Evolutionary conservation across 345 rosid genomes (phyloP).

Genomic region (Citrus trifoliata): DNA sequence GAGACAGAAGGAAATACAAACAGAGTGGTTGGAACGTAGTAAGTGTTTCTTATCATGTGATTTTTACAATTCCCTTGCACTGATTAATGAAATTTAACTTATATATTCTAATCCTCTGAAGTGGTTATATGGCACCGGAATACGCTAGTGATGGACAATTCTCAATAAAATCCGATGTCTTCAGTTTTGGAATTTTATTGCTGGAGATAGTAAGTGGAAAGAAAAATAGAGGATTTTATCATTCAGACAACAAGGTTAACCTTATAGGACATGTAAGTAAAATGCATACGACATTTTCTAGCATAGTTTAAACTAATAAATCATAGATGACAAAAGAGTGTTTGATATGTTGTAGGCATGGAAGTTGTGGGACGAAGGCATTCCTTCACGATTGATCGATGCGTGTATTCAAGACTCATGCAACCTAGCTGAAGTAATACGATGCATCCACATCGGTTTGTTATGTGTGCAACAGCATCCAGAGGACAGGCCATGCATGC

Average conservation of each 20-base stretch:
- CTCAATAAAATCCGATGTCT: constrained; percentile 41
- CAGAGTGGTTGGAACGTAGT: constrained; percentile 35
- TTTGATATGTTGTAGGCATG: constrained; percentile 31
- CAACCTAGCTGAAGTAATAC: constrained; percentile 13
- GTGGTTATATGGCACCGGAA: constrained; percentile 43
- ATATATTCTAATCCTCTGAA: constrained; percentile 2
- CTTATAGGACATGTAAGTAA: constrained; percentile 33
- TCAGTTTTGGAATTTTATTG: constrained; percentile 38
- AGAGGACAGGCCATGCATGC: constrained; percentile 44
- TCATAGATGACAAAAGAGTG: neutral
- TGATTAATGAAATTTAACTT: neutral
- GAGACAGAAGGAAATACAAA: constrained; percentile 29
- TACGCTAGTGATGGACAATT: constrained; percentile 38
- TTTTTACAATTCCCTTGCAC: neutral
- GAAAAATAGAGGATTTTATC: constrained; percentile 31
- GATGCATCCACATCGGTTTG: constrained; percentile 43
- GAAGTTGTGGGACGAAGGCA: constrained; percentile 35
- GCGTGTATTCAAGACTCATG: neutral
- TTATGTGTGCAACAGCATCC: constrained; percentile 42
- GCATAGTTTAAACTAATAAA: neutral
- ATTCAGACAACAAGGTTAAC: constrained; percentile 13
- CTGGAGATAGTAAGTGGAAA: constrained; percentile 37
- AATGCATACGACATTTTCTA: neutral
- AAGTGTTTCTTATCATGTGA: neutral
- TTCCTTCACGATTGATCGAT: constrained; percentile 21